Evolutionary conservation across 176 grass and related monocot species (phyloP), one percentile per base, ranked within the genome.

Genomic region (Eremochloa ophiuroides): DNA sequence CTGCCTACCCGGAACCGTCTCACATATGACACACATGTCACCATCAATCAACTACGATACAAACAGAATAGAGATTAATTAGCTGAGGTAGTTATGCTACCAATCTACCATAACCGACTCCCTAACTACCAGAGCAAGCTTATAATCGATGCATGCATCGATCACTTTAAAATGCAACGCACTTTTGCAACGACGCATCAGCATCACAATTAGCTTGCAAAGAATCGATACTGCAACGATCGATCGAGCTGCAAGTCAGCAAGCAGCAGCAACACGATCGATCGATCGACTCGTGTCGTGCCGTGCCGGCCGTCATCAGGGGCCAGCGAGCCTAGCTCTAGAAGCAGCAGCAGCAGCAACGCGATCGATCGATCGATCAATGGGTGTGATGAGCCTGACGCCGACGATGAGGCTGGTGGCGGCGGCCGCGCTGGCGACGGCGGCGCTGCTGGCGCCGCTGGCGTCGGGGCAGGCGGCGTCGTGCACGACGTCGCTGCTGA

Each of bases 401-500:
- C 0, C 17, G 5, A 33, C 2, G 17, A 6, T n/a, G 6, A 78
- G 18, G 75, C 26, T 62, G 7, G 30, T 84, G 1, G 10, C 26
- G 0, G 8, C 26, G 27, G 67, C 71, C 2, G 9, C 66, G 26
- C 7, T 58, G 2, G 11, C 25, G 4, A 4, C 35, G 15, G 23
- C 60, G 1, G 9, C 64, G 28, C 10, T 59, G 10, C 56, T 59
- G 56, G n/a, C 34, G 1, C 0, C 12, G 62, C 25, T 40, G 26
- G 89, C 74, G 28, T 63, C 84, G 0, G 90, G 86, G 20, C 95
- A 98, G 83, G 39, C 88, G 53, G 73, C 69, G 58, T 87, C 92
- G 41, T 98, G 95, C 86, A 80, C 92, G 30, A 58, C 74, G 20
- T 51, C 92, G 22, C 62, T 98, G 61, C 47, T 98, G 16, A 82